These are phyloP conservation scores for Tephrocybe sp. DNA, from an alignment of 768 basidiomycete genomes.

Conservation along the genomic window DNA sequence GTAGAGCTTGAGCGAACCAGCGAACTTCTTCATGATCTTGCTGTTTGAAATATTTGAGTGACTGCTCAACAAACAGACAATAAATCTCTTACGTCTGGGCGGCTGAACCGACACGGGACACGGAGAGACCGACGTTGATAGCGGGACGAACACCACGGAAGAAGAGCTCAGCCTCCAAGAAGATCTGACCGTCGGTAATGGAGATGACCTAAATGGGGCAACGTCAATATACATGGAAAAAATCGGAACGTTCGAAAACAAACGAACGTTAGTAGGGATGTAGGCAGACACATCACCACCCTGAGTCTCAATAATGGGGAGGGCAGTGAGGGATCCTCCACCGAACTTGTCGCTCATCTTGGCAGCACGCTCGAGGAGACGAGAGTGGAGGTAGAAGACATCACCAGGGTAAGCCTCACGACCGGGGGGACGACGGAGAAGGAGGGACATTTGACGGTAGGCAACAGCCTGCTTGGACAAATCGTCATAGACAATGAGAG, in stretches of 20 bases:
- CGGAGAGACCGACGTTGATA: slow-evolving; percentile 99
- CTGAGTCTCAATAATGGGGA: slow-evolving; percentile 99
- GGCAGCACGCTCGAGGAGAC: slow-evolving; percentile 99
- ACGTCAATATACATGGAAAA: slow-evolving; percentile 1
- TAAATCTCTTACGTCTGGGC: slow-evolving; percentile 85
- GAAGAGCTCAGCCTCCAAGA: slow-evolving; percentile 99
- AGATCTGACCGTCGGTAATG: slow-evolving; percentile 99
- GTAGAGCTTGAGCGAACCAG: slow-evolving; percentile 99
- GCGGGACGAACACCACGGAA: slow-evolving; percentile 99
- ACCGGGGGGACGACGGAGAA: slow-evolving; percentile 99
- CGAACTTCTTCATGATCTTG: slow-evolving; percentile 99
- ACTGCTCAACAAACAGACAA: not conserved
- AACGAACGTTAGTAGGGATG: slow-evolving; percentile 85
- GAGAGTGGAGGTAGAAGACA: slow-evolving; percentile 99
- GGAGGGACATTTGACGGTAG: slow-evolving; percentile 99
- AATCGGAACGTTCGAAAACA: slow-evolving; percentile 2
- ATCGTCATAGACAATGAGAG: slow-evolving; percentile 99
- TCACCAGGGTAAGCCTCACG: slow-evolving; percentile 99
- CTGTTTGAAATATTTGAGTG: slow-evolving; percentile 30
- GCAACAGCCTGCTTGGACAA: slow-evolving; percentile 99
- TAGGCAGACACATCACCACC: slow-evolving; percentile 99
- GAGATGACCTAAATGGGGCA: slow-evolving; percentile 79
- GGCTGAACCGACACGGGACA: slow-evolving; percentile 99
- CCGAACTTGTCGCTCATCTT: slow-evolving; percentile 99
- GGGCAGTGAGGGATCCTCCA: slow-evolving; percentile 96